A percentile compares a stretch with the other conserved stretches of the same genome.
phyloP scores from a whole-genome alignment of 768 basidiomycete species.

The Serendipita sp. region DNA sequence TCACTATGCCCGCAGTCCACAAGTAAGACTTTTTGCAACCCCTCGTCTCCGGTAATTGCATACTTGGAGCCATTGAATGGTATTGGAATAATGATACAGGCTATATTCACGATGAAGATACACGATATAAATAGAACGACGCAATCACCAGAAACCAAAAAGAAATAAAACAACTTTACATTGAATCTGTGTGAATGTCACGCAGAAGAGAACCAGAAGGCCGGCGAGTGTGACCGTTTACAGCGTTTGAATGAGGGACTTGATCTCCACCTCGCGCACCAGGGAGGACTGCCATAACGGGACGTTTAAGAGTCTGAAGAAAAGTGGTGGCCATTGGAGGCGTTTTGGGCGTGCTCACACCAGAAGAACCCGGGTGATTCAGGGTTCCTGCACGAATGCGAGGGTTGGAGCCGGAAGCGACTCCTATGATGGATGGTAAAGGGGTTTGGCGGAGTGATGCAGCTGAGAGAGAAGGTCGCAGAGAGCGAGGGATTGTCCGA shows the following conservation, averaged over 20 bases:
- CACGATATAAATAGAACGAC: not conserved
- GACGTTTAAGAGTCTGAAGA: not conserved
- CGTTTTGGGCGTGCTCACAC: not conserved
- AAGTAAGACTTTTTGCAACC: no score
- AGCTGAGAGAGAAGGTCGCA: conserved; percentile 10
- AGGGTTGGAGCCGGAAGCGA: not conserved
- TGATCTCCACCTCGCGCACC: not conserved
- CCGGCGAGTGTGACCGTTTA: not conserved
- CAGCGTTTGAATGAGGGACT: not conserved
- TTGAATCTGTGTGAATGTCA: not conserved
- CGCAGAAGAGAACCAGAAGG: conserved; percentile 3
- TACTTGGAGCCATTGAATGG: no score
- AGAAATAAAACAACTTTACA: not conserved
- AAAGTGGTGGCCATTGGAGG: not conserved
- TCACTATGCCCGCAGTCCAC: no score
- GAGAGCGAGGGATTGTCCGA: conserved; percentile 5
- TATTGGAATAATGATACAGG: not conserved
- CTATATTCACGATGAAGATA: not conserved
- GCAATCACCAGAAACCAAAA: not conserved
- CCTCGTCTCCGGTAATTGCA: no score
- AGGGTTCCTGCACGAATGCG: not conserved
- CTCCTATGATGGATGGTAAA: not conserved
- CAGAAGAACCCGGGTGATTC: not conserved
- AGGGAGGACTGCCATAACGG: not conserved
- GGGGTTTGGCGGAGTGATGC: conserved; percentile 9